These are phyloP conservation scores for Lunularia cruciata DNA, from an alignment of 225 moss, liverwort and hornwort genomes.

Conservation along the genomic window DNA sequence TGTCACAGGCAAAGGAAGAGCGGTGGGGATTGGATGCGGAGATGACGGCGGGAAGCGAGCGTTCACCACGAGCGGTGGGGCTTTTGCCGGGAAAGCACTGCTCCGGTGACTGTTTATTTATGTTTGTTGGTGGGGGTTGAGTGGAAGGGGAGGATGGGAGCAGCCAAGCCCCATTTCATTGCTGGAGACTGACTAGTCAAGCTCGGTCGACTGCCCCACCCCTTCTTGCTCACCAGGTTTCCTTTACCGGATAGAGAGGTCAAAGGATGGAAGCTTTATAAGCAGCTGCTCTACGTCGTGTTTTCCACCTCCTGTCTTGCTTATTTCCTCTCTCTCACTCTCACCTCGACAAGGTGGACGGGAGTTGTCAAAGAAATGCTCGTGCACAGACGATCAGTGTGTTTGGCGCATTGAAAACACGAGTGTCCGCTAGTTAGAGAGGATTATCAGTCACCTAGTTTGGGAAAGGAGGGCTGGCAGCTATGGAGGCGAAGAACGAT, in stretches of 20 bases:
- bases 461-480: slow-evolving; percentile 6
- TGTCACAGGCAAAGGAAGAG: background rate
- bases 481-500: slow-evolving; percentile 14
- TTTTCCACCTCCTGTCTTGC: slow-evolving; percentile 11
- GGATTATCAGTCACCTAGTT: slow-evolving; percentile 1
- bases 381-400: background rate
- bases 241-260: background rate
- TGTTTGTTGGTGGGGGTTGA: too few relatives aligned
- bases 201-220: background rate
- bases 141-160: background rate
- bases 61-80: slow-evolving; percentile 12
- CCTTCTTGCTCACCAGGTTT: background rate
- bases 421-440: background rate
- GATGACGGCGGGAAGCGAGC: slow-evolving; percentile 3
- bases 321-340: too few relatives aligned
- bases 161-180: background rate
- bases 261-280: slow-evolving; percentile 9
- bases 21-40: background rate
- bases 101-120: background rate
- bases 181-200: background rate
- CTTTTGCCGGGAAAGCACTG: background rate
- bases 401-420: background rate
- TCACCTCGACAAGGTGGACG: background rate
- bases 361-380: slow-evolving; percentile 4
- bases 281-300: background rate